phyloP scores from a whole-genome alignment of 2,329 filamentous ascomycete species.

The Sphaerulina vaccinii region DNA sequence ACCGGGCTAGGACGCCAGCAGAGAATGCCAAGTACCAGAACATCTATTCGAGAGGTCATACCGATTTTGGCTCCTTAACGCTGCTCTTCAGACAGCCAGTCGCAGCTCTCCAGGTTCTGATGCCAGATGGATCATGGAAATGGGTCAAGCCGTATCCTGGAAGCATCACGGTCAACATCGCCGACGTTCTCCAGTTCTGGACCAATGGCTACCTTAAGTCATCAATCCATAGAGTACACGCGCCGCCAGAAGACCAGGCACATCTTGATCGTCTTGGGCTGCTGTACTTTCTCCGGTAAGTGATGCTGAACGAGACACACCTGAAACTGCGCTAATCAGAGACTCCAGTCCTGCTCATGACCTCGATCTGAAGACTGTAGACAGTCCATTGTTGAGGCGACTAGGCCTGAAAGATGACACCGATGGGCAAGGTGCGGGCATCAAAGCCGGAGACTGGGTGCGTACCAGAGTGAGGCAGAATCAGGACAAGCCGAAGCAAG shows the following conservation, averaged over 20 bases:
- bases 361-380: constrained; percentile 30
- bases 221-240: constrained; percentile 51
- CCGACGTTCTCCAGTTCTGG: constrained; percentile 42
- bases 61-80: constrained; percentile 46
- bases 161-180: constrained; percentile 45
- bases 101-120: constrained; percentile 43
- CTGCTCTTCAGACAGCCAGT: constrained; percentile 45
- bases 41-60: constrained; percentile 40
- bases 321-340: too few species aligned
- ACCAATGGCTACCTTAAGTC: constrained; percentile 49
- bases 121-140: constrained; percentile 42
- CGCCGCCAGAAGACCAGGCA: constrained; percentile 50
- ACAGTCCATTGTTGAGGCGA: constrained; percentile 30
- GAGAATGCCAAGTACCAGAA: constrained; percentile 34
- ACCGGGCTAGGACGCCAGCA: constrained; percentile 30
- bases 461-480: constrained; percentile 32
- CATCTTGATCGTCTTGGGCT: constrained; percentile 46
- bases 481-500: constrained; percentile 26
- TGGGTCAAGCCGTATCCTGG: constrained; percentile 43
- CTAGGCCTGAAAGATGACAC: constrained; percentile 26
- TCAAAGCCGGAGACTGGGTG: constrained; percentile 34
- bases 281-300: constrained; percentile 42
- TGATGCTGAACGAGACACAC: not conserved
- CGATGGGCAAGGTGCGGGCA: constrained; percentile 23
- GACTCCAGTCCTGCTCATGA: constrained; percentile 29